Percentiles rank a stretch among this genome's conserved stretches.
Conservation (phyloP, 148 eudicot species). For the Chenopodium suecicum region DNA sequence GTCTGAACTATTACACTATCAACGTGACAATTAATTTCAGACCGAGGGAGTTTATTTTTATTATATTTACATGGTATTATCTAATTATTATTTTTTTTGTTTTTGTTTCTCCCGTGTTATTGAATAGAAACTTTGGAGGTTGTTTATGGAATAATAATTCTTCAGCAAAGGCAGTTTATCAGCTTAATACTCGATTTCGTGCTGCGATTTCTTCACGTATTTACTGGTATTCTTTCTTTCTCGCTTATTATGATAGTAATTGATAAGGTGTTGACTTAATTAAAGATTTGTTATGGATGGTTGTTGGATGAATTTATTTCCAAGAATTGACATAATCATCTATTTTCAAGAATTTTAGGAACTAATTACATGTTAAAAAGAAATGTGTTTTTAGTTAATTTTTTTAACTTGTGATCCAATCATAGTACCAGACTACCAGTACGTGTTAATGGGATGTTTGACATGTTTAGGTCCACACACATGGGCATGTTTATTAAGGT, state of each 20-base stretch:
- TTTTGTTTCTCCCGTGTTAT: background rate
- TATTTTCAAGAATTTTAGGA: too few relatives aligned
- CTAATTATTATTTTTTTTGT: background rate
- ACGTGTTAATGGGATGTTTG: too few relatives aligned
- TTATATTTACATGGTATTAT: background rate
- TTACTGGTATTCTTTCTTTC: slow-evolving; percentile 11
- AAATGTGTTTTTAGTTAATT: too few relatives aligned
- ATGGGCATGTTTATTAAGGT: too few relatives aligned
- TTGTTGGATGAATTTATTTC: background rate
- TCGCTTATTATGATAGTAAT: background rate
- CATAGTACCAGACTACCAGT: too few relatives aligned
- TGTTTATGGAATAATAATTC: slow-evolving; percentile 9
- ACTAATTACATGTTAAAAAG: background rate
- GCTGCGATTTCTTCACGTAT: slow-evolving; percentile 3
- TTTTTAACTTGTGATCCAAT: background rate
- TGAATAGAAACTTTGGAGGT: slow-evolving; percentile 11
- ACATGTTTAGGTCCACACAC: too few relatives aligned
- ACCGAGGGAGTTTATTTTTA: too few relatives aligned
- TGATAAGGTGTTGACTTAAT: background rate
- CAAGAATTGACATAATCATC: background rate
- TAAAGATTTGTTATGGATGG: background rate
- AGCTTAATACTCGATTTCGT: slow-evolving; percentile 13
- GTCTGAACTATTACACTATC: too few relatives aligned
- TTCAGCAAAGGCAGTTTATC: slow-evolving; percentile 6
- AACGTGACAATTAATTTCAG: too few relatives aligned